Percentiles rank a stretch among this genome's conserved stretches.
Conservation (phyloP, 768 basidiomycete species). For the Tulasnella sp. region DNA sequence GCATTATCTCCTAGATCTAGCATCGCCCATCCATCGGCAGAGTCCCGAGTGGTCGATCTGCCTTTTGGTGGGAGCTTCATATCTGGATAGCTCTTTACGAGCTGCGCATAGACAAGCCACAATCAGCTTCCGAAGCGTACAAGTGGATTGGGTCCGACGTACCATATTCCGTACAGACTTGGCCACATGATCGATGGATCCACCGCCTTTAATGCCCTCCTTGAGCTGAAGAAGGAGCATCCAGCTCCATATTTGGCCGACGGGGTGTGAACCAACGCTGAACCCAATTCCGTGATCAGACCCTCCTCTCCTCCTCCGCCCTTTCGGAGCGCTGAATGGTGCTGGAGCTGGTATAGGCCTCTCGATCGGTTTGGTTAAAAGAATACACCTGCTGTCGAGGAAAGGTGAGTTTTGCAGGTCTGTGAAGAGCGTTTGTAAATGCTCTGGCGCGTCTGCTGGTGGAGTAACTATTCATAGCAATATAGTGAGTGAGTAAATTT, state of each 20-base stretch:
- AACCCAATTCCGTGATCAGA: slow-evolving; percentile 30
- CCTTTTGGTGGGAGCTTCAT: slow-evolving; percentile 53
- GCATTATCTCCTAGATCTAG: slow-evolving; percentile 73
- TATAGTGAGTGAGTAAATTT: background rate
- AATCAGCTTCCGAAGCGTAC: background rate
- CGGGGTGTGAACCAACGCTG: slow-evolving; percentile 47
- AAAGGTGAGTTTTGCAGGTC: slow-evolving; percentile 53
- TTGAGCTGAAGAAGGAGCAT: slow-evolving; percentile 45
- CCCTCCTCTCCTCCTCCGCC: slow-evolving; percentile 51
- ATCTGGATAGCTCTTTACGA: slow-evolving; percentile 48
- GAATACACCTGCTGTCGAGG: slow-evolving; percentile 49
- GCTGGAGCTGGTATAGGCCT: slow-evolving; percentile 45
- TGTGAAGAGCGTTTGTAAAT: slow-evolving; percentile 45
- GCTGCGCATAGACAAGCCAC: slow-evolving; percentile 34
- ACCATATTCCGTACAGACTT: slow-evolving; percentile 61
- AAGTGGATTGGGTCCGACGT: slow-evolving; percentile 30
- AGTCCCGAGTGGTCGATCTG: slow-evolving; percentile 37
- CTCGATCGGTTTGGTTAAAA: slow-evolving; percentile 42
- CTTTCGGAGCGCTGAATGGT: slow-evolving; percentile 47
- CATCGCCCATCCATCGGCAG: slow-evolving; percentile 65
- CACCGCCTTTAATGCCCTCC: slow-evolving; percentile 71
- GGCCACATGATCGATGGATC: slow-evolving; percentile 65
- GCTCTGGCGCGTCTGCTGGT: slow-evolving; percentile 43
- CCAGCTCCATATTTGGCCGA: slow-evolving; percentile 16
- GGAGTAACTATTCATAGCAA: slow-evolving; percentile 22